Base-by-base conservation (phyloP, 345 rosid species). In the Eutrema heterophyllum region DNA sequence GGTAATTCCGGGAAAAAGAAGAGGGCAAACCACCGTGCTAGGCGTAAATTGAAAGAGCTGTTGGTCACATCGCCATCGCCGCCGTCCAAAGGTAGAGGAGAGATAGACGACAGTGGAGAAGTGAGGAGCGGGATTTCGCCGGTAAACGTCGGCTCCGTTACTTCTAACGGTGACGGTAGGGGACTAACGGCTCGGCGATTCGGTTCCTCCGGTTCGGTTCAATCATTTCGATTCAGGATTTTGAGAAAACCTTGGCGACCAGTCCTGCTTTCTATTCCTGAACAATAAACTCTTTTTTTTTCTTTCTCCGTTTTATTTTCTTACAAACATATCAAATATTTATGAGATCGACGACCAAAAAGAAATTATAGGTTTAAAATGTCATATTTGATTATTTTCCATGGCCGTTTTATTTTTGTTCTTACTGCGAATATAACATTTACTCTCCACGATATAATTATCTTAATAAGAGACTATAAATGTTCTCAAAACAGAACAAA, bases 161-260 rank as follows among this genome's bases (percentile, higher is more conserved):
- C 30, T 39, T 40, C n/a, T 56, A 64, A 58, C 35, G 35, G 77
- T 71, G 76, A 66, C 68, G 78, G 59, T 6, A 67, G 64, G 41
- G 77, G 67, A 14, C 24, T 78, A 51, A 66, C 27, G 63, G 38
- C 21, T 51, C 38, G 60, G 27, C 56, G 73, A 53, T 39, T 77
- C 3, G 49, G 67, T 70, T 46, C 52, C 0, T 29, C 73, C 30
- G 78, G 68, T 66, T 55, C 74, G 69, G 57, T 72, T 57, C 77
- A 72, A 26, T 62, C 63, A 59, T 71, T 78, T 70, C 77, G 77
- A 73, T 66, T 66, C 2, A 78, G 64, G 44, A 66, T 72, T 50
- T 61, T 72, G 65, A 78, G 74, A 45, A 78, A 67, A 52, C 68
- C 64, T 3, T 78, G 81, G 81, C 73, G 73, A 78, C 81, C 81